A percentile compares a stretch with the other conserved stretches of the same genome.
Evolutionary conservation across 495 filamentous ascomycete species (phyloP).

Genomic region (Thermochaetoides thermophila): DNA sequence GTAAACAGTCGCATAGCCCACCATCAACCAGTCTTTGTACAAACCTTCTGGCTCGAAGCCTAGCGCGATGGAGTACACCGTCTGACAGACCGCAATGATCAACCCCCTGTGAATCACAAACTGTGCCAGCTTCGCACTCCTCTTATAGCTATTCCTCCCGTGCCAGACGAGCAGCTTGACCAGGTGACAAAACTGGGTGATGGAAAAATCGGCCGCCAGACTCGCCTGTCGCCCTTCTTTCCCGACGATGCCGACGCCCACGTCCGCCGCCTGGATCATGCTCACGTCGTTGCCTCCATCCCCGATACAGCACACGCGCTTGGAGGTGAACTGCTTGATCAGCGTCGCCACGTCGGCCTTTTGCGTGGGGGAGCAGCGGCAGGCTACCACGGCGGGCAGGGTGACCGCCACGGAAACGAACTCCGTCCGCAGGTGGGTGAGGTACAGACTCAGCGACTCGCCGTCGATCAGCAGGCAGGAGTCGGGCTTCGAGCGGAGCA

Average conservation of each 20-base stretch:
- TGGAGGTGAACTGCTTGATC: conserved; percentile 83
- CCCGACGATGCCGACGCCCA: conserved; percentile 94
- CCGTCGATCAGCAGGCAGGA: conserved; percentile 87
- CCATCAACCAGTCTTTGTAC: conserved; percentile 92
- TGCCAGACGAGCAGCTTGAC: conserved; percentile 98
- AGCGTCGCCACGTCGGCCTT: conserved; percentile 87
- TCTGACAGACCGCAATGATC: conserved; percentile 90
- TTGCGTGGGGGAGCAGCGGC: conserved; percentile 91
- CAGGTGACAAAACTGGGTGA: conserved; percentile 89
- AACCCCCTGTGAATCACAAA: conserved; percentile 97
- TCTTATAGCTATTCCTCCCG: conserved; percentile 91
- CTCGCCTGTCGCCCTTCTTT: conserved; percentile 94
- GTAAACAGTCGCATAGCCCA: conserved; percentile 93
- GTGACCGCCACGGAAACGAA: conserved; percentile 84
- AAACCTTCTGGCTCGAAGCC: conserved; percentile 85
- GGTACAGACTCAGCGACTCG: conserved; percentile 69
- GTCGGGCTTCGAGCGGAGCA: conserved; percentile 80
- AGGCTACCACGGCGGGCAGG: conserved; percentile 86
- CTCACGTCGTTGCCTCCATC: conserved; percentile 97
- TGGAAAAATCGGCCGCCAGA: conserved; percentile 89
- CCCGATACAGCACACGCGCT: conserved; percentile 90
- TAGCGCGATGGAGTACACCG: conserved; percentile 87
- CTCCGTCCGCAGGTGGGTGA: conserved; percentile 60
- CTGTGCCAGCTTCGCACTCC: conserved; percentile 86
- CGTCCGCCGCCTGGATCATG: conserved; percentile 98